Base-by-base conservation (phyloP, 257 asterid species). In the Penstemon eatonii region DNA sequence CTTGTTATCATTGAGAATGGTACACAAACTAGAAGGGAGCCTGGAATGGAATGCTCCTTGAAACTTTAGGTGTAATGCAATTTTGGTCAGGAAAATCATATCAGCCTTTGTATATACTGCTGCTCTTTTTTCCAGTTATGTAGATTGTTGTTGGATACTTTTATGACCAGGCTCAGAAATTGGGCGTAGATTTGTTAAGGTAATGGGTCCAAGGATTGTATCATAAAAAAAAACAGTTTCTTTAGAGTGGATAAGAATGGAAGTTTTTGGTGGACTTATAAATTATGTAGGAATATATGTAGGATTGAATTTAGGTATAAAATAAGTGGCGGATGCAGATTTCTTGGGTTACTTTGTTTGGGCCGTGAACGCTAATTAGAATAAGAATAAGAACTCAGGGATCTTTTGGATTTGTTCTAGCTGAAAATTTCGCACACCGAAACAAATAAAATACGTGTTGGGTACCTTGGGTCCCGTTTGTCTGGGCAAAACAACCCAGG, bases 81-180 rank as follows among this genome's bases (percentile, higher is more conserved):
- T 65, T 51, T n/a, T 53, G 77, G 85, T 62, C 43, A 56, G 50
- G 65, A 65, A 43, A 57, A 25, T 70, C 62, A 62, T 76, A 68
- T 44, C 44, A 61, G 66, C 63, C 56, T 19, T 36, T 80, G 78
- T 77, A 63, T 60, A 71, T 72, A 42, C 41, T 63, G 55, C 63
- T 62, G 65, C 33, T 13, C 59, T 60, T 41, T 63, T 13, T 56
- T 19, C 39, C 50, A 13, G 18, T 49, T 67, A 36, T 41, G 47
- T 57, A 55, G 68, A 52, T 55, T 44, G 46, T 60, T 67, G 67
- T 58, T 73, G 53, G 63, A 39, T 73, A 76, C 70, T 63, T 60
- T 43, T 61, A 59, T 77, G 54, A 43, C 50, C 13, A 11, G 39
- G 49, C 53, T 8, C 18, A 10, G 33, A 19, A 61, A 6, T 60